Base-by-base conservation (phyloP, 2,329 filamentous ascomycete genomes). In the Fusarium coffeatum region DNA sequence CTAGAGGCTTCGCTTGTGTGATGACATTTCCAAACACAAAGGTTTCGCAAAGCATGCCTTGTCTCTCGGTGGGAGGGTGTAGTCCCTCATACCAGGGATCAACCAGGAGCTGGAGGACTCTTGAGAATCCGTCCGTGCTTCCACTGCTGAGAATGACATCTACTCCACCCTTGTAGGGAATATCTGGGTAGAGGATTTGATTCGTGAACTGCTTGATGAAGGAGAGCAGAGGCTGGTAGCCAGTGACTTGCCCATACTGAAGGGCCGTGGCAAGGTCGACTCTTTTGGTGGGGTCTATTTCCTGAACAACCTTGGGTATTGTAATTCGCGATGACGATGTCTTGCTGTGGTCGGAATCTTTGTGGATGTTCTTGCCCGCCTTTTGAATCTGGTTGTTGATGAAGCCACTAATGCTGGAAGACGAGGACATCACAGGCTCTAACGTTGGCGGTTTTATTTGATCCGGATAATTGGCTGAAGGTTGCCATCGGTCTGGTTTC, bases 161-260 rank as follows among this genome's bases (percentile, higher is more conserved):
- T 7, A 92, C 90, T 0, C 93, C 93, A 63, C 83, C 89, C 60
- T 84, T 83, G 77, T 97, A 97, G 8, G 93, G 93, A 10, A 94
- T 87, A 73, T 91, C 90, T 4, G 93, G 93, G 78, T 97, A 93
- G 54, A 97, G 83, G 72, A 92, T 86, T 58, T 94, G 85, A 62
- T 89, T 87, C 7, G 90, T 86, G 80, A 97, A 97, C 77, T 94
- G 88, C 65, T 92, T 89, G 59, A 98, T 80, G 81, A 94, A 97
- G 46, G 88, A 88, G 65, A 89, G 88, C 25, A 98, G 84, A 0
- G 93, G 89, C 2, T 92, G 92, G 73, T 97, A 95, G 48, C 94
- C 94, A 65, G 91, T 86, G 3, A 92, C 90, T n/a, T 87, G 88
- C 64, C 93, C 93, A 82, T 98, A 98, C 81, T 98, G 94, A 55